These are phyloP conservation scores for Suillus americanus DNA, from an alignment of 768 basidiomycete genomes.

Conservation along the genomic window DNA sequence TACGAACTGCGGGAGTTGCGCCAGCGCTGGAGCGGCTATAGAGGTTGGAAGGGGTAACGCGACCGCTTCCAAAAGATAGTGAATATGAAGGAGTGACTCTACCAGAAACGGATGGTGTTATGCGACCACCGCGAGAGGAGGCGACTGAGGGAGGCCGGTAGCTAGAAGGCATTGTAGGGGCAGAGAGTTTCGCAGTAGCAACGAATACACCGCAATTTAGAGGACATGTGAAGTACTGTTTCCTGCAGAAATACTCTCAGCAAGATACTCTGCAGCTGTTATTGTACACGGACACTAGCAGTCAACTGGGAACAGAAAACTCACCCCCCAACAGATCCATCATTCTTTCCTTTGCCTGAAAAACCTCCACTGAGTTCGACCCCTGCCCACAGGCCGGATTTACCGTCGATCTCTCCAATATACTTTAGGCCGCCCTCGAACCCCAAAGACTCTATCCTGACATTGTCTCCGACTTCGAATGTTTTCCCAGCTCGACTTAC, in stretches of 20 bases:
- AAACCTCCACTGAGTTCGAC: constrained; percentile 88
- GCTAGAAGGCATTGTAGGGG: constrained; percentile 64
- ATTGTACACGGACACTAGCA: not conserved
- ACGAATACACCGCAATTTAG: constrained; percentile 91
- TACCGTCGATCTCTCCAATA: constrained; percentile 85
- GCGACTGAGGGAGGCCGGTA: constrained; percentile 77
- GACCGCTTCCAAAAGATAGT: constrained; percentile 40
- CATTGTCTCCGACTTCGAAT: constrained; percentile 77
- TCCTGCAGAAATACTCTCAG: constrained; percentile 41
- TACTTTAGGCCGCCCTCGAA: constrained; percentile 83
- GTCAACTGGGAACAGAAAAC: constrained; percentile 28
- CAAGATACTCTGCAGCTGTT: not conserved
- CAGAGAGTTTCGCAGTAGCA: constrained; percentile 74
- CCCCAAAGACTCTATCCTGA: constrained; percentile 84
- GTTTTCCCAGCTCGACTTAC: constrained; percentile 43
- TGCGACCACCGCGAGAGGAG: constrained; percentile 57
- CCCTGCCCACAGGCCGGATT: constrained; percentile 89
- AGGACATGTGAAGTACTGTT: constrained; percentile 83
- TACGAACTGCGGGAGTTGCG: constrained; percentile 31
- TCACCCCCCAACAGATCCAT: constrained; percentile 87
- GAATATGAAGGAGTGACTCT: constrained; percentile 45
- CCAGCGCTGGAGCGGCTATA: constrained; percentile 51
- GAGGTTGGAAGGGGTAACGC: constrained; percentile 56
- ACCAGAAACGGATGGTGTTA: constrained; percentile 45
- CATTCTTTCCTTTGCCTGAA: constrained; percentile 91